Conservation (phyloP, 768 basidiomycete genomes). For the Candolleomyces aberdarensis region DNA sequence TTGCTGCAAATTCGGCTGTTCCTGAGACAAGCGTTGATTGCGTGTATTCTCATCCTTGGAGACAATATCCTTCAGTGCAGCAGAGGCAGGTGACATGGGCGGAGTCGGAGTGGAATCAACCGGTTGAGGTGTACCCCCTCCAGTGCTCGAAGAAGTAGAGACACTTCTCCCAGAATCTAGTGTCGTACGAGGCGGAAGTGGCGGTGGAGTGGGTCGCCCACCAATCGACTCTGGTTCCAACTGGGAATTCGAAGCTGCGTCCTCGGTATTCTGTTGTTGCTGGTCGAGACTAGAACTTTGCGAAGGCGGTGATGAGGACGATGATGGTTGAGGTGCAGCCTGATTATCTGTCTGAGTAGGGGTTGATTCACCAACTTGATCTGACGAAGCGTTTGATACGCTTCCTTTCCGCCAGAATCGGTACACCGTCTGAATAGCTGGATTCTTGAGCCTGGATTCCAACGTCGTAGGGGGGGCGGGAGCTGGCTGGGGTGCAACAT, state of each 20-base stretch:
- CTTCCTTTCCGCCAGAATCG: slow-evolving; percentile 68
- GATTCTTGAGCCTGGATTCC: slow-evolving; percentile 44
- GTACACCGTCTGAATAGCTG: slow-evolving; percentile 67
- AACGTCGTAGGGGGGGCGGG: slow-evolving; percentile 19
- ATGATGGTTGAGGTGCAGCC: not conserved
- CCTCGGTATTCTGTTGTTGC: not conserved
- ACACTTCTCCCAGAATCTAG: slow-evolving; percentile 22
- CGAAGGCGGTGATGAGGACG: not conserved
- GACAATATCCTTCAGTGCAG: slow-evolving; percentile 56
- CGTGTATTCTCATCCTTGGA: slow-evolving; percentile 37
- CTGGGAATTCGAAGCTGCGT: not conserved
- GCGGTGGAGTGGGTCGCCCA: slow-evolving; percentile 30
- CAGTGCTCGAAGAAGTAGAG: slow-evolving; percentile 21
- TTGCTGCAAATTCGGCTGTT: slow-evolving; percentile 1
- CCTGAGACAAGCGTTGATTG: slow-evolving; percentile 6
- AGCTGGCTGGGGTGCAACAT: slow-evolving; percentile 49
- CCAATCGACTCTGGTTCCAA: slow-evolving; percentile 5
- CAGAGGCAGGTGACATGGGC: slow-evolving; percentile 42
- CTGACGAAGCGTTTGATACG: slow-evolving; percentile 2
- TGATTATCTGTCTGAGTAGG: not conserved
- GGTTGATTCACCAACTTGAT: slow-evolving; percentile 12
- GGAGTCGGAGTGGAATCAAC: slow-evolving; percentile 16
- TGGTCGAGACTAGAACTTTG: not conserved
- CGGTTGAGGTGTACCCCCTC: slow-evolving; percentile 13
- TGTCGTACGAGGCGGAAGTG: slow-evolving; percentile 46